Evolutionary conservation across 1,284 basidiomycete species (phyloP).

Genomic region (Ganoderma lucidum): DNA sequence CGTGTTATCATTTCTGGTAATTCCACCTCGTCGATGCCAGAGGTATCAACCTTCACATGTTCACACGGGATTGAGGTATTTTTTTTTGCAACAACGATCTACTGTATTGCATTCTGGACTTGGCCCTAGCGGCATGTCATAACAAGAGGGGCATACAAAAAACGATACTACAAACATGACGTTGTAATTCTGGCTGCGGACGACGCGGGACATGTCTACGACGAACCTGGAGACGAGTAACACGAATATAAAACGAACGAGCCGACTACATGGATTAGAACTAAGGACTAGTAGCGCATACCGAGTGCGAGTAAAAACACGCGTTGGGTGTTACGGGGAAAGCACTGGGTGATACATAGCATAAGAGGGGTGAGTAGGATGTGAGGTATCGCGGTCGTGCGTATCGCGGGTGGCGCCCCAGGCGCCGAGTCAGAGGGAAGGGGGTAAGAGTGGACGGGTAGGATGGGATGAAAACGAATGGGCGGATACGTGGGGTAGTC

Average conservation of each 20-base stretch:
- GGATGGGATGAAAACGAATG: background rate
- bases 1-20: background rate
- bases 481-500: constrained; percentile 8
- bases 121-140: constrained; percentile 1
- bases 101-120: background rate
- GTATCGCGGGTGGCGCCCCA: constrained; percentile 12
- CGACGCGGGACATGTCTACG: constrained; percentile 7
- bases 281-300: background rate
- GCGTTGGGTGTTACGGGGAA: background rate
- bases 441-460: background rate
- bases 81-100: background rate
- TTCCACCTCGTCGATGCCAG: background rate
- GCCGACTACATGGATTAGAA: background rate
- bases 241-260: background rate
- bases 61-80: background rate
- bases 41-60: background rate
- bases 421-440: background rate
- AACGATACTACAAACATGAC: background rate
- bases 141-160: constrained; percentile 6
- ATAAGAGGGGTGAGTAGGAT: constrained; percentile 9
- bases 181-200: background rate
- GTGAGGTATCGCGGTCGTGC: constrained; percentile 19
- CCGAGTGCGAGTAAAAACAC: background rate
- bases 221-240: constrained; percentile 1
- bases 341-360: constrained; percentile 6